Conservation (phyloP, 768 basidiomycete species). For the Amanita polypyramis region DNA sequence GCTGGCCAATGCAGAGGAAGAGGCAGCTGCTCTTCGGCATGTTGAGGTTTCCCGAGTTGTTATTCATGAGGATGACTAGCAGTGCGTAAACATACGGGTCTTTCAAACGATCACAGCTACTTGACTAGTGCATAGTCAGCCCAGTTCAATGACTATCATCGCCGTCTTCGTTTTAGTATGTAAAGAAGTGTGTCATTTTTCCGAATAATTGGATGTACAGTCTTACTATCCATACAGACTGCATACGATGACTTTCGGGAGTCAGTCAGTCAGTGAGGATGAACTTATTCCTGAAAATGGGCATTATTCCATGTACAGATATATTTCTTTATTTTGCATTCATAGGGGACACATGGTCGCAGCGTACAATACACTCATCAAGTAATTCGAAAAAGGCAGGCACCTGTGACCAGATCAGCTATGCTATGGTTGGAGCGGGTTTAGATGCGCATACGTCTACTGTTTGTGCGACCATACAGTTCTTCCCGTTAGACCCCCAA, state of each 20-base stretch:
- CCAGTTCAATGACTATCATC: too few relatives aligned
- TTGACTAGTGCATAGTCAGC: too few relatives aligned
- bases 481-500: slow-evolving; percentile 70
- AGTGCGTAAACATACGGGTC: not conserved
- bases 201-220: not conserved
- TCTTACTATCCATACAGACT: too few relatives aligned
- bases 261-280: too few relatives aligned
- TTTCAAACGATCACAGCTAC: too few relatives aligned
- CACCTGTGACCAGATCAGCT: slow-evolving; percentile 29
- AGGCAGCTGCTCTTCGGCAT: slow-evolving; percentile 13
- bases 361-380: slow-evolving; percentile 44
- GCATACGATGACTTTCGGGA: too few relatives aligned
- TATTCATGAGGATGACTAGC: slow-evolving; percentile 42
- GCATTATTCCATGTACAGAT: too few relatives aligned
- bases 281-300: too few relatives aligned
- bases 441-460: slow-evolving; percentile 43
- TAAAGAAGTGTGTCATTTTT: not conserved
- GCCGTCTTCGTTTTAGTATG: not conserved
- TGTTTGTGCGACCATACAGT: slow-evolving; percentile 59
- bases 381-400: slow-evolving; percentile 56
- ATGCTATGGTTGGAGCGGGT: not conserved
- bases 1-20: not conserved
- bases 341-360: slow-evolving; percentile 27
- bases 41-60: slow-evolving; percentile 27
- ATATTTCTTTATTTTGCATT: not conserved